Evolutionary conservation across 2,329 filamentous ascomycete species (phyloP), one percentile per base, ranked within the genome.

Genomic region (Neurospora sp.): DNA sequence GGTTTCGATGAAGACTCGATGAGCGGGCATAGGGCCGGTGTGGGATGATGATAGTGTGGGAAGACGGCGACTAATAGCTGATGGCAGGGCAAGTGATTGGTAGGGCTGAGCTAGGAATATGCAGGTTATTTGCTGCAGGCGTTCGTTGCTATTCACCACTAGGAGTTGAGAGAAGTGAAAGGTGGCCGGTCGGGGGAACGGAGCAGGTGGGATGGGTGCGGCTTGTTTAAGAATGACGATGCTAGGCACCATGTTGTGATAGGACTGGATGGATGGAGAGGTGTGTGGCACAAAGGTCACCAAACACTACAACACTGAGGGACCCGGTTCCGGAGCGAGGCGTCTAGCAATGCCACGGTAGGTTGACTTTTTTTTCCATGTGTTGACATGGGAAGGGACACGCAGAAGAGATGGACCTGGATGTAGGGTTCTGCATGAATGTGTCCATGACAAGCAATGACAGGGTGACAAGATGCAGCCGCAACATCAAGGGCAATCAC

Each of bases 1-100:
- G 67, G 68, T 69, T 67, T 74, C 75, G 68, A 77, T 73, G 69
- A 71, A 76, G 67, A 76, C 73, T 36, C 67, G 71, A 36, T 73
- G 75, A 62, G 52, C 52, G 15, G 52, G 52, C 52, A 62, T 62
- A 36, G 52, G 52, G 15, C 52, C 28, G 52, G 52, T 10, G 52
- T 17, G 12, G 8, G 8, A 17, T 33, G 41, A 19, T 43, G 8
- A 15, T 8, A 1, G 52, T 62, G 52, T 36, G 28, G 52, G 15
- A 62, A 10, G 28, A 15, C 23, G 28, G 23, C 36, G 52, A 62
- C 52, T 62, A 62, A 62, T 62, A 33, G 52, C 36, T 62, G 52
- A 62, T n/a, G 52, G 28, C 6, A 62, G 28, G 52, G 52, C 28
- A 57, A 62, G 28, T 62, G 52, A 62, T 62, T 62, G 52, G 52